Base-by-base conservation (phyloP, 2,329 filamentous ascomycete genomes). In the Stagonosporopsis rhizophila region DNA sequence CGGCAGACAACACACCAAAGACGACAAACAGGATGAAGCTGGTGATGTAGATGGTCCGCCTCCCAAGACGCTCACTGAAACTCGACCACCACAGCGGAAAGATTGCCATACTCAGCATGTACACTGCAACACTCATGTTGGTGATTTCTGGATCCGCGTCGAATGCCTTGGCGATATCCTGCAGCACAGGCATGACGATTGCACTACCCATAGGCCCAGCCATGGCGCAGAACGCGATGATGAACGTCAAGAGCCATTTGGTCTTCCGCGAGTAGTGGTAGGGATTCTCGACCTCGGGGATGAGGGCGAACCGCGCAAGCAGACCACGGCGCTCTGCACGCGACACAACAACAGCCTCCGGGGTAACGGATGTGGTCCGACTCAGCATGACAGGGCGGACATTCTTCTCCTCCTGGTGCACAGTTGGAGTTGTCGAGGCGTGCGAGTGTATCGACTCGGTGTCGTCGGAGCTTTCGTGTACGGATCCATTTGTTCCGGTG, bases 161-260 rank as follows among this genome's bases (percentile, higher is more conserved):
- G 30, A 77, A 73, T 1, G 68, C 68, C 11, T 58, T 56, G 3
- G 68, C 62, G 12, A 78, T 75, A 11, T 75, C 72, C 19, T 68
- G 67, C 20, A 78, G 60, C 2, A 71, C 72, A 6, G 76, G 92
- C 65, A 94, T 89, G 54, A 96, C 87, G 51, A 96, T 92, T 1
- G 89, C 85, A 25, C 90, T 93, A 1, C 93, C 93, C 79, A 96
- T 86, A 0, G 93, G 93, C 0, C 89, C 91, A 0, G 86, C 89
- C 14, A 88, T 87, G 1, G 86, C 92, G 2, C 91, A 91, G 15
- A 93, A 70, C 1, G 92, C 89, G 41, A 96, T 85, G 44, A 94
- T 84, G 32, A 86, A 66, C 0, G 92, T 96, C 62, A 97, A 87
- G 58, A 85, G 83, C 92, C 92, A 96, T 85, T 96, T 96, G 14